Conservation (phyloP, 331 rosid species). For the Acacia concinna region DNA sequence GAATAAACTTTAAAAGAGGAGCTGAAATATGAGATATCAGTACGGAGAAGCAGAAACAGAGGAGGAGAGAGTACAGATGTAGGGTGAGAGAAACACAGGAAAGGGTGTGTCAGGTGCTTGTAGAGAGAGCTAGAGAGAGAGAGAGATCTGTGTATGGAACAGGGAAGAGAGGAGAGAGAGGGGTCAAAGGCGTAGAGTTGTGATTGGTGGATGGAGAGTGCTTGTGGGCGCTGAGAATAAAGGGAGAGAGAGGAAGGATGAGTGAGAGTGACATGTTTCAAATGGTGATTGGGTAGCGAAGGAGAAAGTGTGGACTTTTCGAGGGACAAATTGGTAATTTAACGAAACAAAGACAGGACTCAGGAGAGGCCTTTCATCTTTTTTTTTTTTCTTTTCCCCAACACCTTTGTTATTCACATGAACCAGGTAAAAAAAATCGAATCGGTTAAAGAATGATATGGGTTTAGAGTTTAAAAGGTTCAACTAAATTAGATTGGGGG, state of each 20-base stretch:
- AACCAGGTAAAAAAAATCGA: no score
- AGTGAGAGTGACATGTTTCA: constrained; percentile 13
- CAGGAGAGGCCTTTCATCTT: background rate
- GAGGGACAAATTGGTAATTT: constrained; percentile 25
- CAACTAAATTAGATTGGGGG: no score
- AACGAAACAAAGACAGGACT: background rate
- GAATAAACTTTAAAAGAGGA: background rate
- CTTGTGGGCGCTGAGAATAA: constrained; percentile 51
- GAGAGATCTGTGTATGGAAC: constrained; percentile 49
- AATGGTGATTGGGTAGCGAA: constrained; percentile 18
- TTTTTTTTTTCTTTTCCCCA: no score
- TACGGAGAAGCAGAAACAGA: constrained; percentile 8
- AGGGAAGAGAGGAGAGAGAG: constrained; percentile 31
- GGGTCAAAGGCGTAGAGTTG: constrained; percentile 58
- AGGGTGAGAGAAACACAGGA: background rate
- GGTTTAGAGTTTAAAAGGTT: no score
- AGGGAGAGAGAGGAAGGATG: background rate
- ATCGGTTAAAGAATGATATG: no score
- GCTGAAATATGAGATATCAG: background rate
- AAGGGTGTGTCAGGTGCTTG: constrained; percentile 33
- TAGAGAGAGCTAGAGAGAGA: constrained; percentile 34
- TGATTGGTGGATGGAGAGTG: constrained; percentile 62
- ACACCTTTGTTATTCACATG: no score
- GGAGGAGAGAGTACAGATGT: background rate
- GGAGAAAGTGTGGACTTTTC: background rate